phyloP scores from a whole-genome alignment of 2,329 filamentous ascomycete species.

The Microdochium nivale region DNA sequence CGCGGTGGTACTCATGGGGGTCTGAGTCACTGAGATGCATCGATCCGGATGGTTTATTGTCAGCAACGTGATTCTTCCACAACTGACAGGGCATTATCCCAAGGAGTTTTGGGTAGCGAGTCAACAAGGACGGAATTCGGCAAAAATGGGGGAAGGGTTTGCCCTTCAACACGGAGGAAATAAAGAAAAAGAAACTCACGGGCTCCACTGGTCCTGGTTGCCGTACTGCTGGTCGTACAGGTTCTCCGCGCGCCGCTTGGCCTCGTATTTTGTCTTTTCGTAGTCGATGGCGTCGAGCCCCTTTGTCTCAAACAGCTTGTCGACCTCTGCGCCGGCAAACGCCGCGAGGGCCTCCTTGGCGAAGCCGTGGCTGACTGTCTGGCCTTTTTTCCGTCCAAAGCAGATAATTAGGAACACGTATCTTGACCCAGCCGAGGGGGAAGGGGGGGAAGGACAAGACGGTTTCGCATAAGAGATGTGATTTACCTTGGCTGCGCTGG shows the following conservation, averaged over 20 bases:
- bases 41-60: not conserved
- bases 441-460: not conserved
- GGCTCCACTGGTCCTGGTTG: slow-evolving; percentile 42
- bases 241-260: slow-evolving; percentile 46
- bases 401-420: not conserved
- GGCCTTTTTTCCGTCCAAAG: slow-evolving; percentile 34
- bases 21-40: not conserved
- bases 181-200: slow-evolving; percentile 30
- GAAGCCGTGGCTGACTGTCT: slow-evolving; percentile 62
- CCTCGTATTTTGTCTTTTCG: slow-evolving; percentile 49
- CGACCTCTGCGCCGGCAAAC: slow-evolving; percentile 65
- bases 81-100: not conserved
- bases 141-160: not conserved
- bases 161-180: no score
- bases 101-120: not conserved
- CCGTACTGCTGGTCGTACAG: slow-evolving; percentile 58
- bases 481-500: slow-evolving; percentile 57
- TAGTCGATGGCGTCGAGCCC: slow-evolving; percentile 51
- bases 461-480: not conserved
- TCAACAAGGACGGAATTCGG: not conserved
- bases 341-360: slow-evolving; percentile 72
- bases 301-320: slow-evolving; percentile 67
- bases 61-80: not conserved
- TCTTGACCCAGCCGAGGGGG: not conserved
- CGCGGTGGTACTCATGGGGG: slow-evolving; percentile 1